phyloP scores from a whole-genome alignment of 805 yeast species.

The Candida pseudoglaebosa region DNA sequence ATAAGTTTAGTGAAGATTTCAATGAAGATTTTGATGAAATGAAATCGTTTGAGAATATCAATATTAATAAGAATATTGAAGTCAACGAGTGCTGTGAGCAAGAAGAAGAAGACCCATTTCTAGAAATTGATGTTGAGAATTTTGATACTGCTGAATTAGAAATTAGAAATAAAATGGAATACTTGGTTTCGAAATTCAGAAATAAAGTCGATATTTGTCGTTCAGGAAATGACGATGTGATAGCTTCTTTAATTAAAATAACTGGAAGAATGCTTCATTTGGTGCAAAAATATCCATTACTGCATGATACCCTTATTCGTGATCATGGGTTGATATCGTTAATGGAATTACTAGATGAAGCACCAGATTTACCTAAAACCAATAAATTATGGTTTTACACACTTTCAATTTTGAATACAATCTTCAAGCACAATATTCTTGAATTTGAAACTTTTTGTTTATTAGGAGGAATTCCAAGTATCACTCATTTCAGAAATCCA shows the following conservation, averaged over 20 bases:
- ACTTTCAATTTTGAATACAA: constrained; percentile 29
- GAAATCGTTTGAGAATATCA: not conserved
- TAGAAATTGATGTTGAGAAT: constrained; percentile 32
- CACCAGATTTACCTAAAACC: constrained; percentile 28
- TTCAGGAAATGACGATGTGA: constrained; percentile 27
- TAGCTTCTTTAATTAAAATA: constrained; percentile 27
- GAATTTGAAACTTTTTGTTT: constrained; percentile 41
- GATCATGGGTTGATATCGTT: constrained; percentile 40
- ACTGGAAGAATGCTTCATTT: constrained; percentile 37
- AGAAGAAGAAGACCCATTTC: constrained; percentile 35
- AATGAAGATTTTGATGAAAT: not conserved
- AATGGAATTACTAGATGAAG: constrained; percentile 35
- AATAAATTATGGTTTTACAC: constrained; percentile 36
- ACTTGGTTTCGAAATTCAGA: constrained; percentile 28
- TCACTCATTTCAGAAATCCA: constrained; percentile 33
- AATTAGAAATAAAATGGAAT: constrained; percentile 38
- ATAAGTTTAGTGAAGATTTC: constrained; percentile 25
- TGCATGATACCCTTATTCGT: constrained; percentile 36
- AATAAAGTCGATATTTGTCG: constrained; percentile 27
- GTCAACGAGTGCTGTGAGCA: constrained; percentile 7
- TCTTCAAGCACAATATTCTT: constrained; percentile 25
- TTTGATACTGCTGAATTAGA: constrained; percentile 41
- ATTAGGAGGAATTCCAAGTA: constrained; percentile 41
- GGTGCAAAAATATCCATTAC: constrained; percentile 35
- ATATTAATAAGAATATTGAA: not conserved